These are phyloP conservation scores for Globisporangium middletonii DNA, from an alignment of 352 stramenopile species.

Conservation along the genomic window DNA sequence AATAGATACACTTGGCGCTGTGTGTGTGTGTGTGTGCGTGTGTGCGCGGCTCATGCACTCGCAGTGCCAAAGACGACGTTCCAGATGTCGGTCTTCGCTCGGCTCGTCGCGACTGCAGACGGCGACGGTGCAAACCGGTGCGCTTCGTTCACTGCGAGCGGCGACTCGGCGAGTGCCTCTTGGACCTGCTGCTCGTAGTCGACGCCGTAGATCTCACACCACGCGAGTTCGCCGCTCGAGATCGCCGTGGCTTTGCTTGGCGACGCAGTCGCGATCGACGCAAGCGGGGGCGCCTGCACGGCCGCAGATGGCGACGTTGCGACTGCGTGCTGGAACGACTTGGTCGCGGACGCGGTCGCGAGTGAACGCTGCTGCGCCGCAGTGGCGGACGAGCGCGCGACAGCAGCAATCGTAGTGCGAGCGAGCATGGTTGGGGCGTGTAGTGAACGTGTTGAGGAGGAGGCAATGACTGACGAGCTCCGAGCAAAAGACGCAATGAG, in stretches of 20 bases:
- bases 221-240: slow-evolving; percentile 52
- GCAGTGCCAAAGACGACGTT: slow-evolving; percentile 37
- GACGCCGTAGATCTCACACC: slow-evolving; percentile 73
- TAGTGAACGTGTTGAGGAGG: background rate
- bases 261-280: background rate
- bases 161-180: slow-evolving; percentile 51
- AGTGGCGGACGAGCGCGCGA: background rate
- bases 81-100: slow-evolving; percentile 38
- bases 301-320: background rate
- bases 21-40: too few relatives aligned
- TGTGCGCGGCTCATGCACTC: background rate
- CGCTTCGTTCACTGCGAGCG: slow-evolving; percentile 29
- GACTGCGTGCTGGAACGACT: background rate
- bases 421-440: background rate
- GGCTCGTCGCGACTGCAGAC: background rate
- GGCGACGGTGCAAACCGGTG: slow-evolving; percentile 4
- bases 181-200: slow-evolving; percentile 67
- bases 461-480: background rate
- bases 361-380: too few relatives aligned
- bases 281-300: background rate
- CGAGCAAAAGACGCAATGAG: background rate
- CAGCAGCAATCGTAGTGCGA: background rate
- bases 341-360: background rate
- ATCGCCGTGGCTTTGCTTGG: slow-evolving; percentile 7
- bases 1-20: too few relatives aligned